A percentile compares a stretch with the other conserved stretches of the same genome.
These are phyloP conservation scores for Spathaspora sp. DNA, from an alignment of 805 yeast species.

Conservation along the genomic window DNA sequence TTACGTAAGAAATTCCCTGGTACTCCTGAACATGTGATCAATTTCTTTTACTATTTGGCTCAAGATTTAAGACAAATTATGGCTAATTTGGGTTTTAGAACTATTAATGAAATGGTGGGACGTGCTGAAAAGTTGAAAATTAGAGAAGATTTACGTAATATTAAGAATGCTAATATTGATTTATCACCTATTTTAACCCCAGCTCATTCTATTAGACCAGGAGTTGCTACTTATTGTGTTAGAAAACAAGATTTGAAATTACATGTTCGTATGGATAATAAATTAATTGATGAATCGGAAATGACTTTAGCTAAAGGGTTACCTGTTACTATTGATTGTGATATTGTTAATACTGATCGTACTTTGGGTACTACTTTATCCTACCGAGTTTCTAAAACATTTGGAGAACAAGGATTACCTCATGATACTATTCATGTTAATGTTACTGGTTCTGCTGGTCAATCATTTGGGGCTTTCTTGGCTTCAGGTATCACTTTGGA, in stretches of 20 bases:
- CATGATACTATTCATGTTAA: slow-evolving; percentile 95
- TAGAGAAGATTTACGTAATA: slow-evolving; percentile 78
- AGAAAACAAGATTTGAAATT: slow-evolving; percentile 92
- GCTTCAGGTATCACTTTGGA: slow-evolving; percentile 95
- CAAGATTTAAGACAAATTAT: slow-evolving; percentile 87
- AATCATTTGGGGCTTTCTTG: slow-evolving; percentile 96
- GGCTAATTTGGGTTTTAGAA: slow-evolving; percentile 95
- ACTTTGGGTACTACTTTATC: slow-evolving; percentile 93
- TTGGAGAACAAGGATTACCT: slow-evolving; percentile 92
- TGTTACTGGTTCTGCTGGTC: slow-evolving; percentile 92
- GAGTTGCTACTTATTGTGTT: slow-evolving; percentile 89
- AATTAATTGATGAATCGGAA: slow-evolving; percentile 93
- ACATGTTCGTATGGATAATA: slow-evolving; percentile 92
- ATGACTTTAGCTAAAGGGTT: slow-evolving; percentile 93
- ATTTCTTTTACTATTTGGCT: slow-evolving; percentile 92
- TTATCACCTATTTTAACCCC: slow-evolving; percentile 93
- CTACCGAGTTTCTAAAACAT: slow-evolving; percentile 86
- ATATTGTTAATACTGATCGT: slow-evolving; percentile 93
- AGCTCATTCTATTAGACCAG: slow-evolving; percentile 93
- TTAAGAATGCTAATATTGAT: slow-evolving; percentile 89
- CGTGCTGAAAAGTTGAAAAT: slow-evolving; percentile 87
- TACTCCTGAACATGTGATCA: slow-evolving; percentile 97
- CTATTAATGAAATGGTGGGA: slow-evolving; percentile 97
- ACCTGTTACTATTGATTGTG: slow-evolving; percentile 91
- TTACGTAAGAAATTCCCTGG: slow-evolving; percentile 90